Conservation (phyloP, 2,329 filamentous ascomycete genomes). For the Ophiostoma angusticollis region DNA sequence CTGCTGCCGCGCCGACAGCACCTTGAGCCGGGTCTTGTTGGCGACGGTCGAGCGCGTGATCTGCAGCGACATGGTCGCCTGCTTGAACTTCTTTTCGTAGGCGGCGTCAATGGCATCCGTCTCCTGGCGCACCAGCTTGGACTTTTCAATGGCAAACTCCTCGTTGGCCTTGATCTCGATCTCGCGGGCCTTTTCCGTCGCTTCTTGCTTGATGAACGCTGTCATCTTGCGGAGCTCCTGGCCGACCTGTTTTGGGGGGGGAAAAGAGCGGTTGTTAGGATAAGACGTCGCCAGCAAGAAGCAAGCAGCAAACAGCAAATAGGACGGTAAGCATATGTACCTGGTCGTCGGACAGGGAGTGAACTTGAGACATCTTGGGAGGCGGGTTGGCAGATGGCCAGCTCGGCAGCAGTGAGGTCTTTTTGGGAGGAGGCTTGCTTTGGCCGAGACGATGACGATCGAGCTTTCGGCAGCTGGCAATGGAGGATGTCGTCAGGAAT, state of each 20-base stretch:
- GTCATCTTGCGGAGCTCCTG: slow-evolving; percentile 99
- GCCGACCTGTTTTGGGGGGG: slow-evolving; percentile 55
- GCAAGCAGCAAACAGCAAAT: not conserved
- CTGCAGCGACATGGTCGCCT: slow-evolving; percentile 95
- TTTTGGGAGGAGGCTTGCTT: slow-evolving; percentile 4
- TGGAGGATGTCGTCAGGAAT: too few relatives aligned
- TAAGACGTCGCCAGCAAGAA: not conserved
- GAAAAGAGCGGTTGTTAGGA: not conserved
- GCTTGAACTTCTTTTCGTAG: slow-evolving; percentile 99
- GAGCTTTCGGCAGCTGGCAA: too few relatives aligned
- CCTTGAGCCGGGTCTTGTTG: slow-evolving; percentile 88
- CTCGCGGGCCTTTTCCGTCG: slow-evolving; percentile 89
- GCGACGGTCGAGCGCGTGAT: slow-evolving; percentile 91
- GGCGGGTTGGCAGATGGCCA: slow-evolving; percentile 15
- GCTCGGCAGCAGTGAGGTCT: slow-evolving; percentile 12
- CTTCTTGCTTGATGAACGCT: slow-evolving; percentile 98
- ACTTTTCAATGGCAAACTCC: slow-evolving; percentile 98
- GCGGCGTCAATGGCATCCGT: slow-evolving; percentile 79
- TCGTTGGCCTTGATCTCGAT: slow-evolving; percentile 98
- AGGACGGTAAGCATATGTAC: slow-evolving; percentile 33
- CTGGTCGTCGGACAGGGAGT: slow-evolving; percentile 97
- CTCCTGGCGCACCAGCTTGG: slow-evolving; percentile 93
- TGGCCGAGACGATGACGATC: too few relatives aligned
- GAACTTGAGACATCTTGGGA: slow-evolving; percentile 72
- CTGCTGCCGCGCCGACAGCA: slow-evolving; percentile 78